Evolutionary conservation across 2,329 filamentous ascomycete species (phyloP), one percentile per base, ranked within the genome.

Genomic region (Penicillium olsonii): DNA sequence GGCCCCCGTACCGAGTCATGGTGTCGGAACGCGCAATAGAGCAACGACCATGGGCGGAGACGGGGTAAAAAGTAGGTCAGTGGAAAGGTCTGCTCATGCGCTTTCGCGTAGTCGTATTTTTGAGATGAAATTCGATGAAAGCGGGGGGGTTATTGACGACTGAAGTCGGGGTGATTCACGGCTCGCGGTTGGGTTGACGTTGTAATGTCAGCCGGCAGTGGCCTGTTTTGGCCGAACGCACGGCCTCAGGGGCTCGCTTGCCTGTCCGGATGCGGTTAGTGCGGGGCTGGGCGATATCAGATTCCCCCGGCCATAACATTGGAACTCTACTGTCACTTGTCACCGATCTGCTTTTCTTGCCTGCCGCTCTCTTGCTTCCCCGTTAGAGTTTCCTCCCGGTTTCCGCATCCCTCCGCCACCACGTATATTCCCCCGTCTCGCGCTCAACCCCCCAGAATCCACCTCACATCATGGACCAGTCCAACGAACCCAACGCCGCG

Each of bases 61-160:
- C 77, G 81, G 77, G 77, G 65, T 77, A 77, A 85, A 82, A 87
- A 83, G 74, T 78, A 77, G 77, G 79, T 84, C 74, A 81, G 73
- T 71, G 75, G 78, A 83, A 84, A 83, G 79, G 80, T 73, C 69
- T 70, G 69, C 68, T 76, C 76, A 78, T 84, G 75, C 71, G 72
- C 78, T 73, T 76, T 72, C 67, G 66, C 64, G 68, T 73, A 71
- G 69, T 69, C 66, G 73, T 77, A 71, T 79, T 78, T 79, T 77
- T 67, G 64, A 67, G 83, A 83, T 84, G 73, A 68, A 76, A 76
- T 75, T 72, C 52, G 67, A 69, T 67, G 59, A 73, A 73, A 72
- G 75, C 72, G 75, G 74, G 74, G 65, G 58, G 62, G 64, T 63
- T 62, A 64, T 61, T 60, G 62, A 62, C 61, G 53, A 54, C 27